Base-by-base conservation (phyloP, 2,329 filamentous ascomycete genomes). In the Alternaria triticimaculans region DNA sequence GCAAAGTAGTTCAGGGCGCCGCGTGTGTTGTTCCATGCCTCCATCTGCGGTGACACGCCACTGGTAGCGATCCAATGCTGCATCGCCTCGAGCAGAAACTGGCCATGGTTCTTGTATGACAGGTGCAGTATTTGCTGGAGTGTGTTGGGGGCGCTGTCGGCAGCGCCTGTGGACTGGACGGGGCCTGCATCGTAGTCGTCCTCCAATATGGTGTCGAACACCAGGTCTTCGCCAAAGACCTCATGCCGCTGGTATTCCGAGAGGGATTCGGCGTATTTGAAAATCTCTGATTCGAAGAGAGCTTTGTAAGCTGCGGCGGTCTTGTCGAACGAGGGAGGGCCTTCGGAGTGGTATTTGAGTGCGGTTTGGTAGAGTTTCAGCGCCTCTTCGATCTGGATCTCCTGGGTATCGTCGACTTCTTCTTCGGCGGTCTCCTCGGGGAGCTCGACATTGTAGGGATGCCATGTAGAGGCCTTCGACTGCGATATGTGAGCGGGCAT, bases 381-480 rank as follows among this genome's bases (percentile, higher is more conserved):
- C 51, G 96, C 94, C 82, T 99, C 96, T 75, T 99, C 96, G 75
- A 98, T 95, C 85, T 97, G 94, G 56, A 99, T 89, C 80, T 98
- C 95, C 79, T 95, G 96, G 33, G 94, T 97, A 74, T 96, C 94
- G 79, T 99, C 96, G 75, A 97, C 85, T 81, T 97, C 94, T 73
- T 97, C 93, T 77, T 97, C 94, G 68, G 91, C 94, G 66, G 91
- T 85, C 62, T 93, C 92, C 76, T 96, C 93, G 82, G 97, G 96
- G 10, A 93, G 92, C 81, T 97, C 94, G 81, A 98, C 88, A 79
- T 99, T 99, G 80, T 97, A 89, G 57, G 95, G 93, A 74, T 91
- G 89, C 83, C 96, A 98, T 73, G 88, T 56, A 5, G 71, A 72
- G 25, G 67, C 72, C 33, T 72, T 73, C 41, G 80, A 78, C 80